Conservation (phyloP, 306 rosid species). For the Casuarina equisetifolia region DNA sequence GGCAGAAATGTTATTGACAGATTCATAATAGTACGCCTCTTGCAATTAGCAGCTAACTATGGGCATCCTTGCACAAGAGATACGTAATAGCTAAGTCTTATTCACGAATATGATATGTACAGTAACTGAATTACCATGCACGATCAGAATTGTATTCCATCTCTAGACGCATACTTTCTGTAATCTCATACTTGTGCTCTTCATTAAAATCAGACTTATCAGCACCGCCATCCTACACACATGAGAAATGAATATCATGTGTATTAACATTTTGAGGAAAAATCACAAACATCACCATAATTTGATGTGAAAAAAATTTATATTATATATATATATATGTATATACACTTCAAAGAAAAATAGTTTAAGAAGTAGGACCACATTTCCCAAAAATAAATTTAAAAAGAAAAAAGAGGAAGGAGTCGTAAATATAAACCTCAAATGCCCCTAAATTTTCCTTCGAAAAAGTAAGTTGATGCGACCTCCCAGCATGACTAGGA, state of each 20-base stretch:
- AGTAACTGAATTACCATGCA: slow-evolving; percentile 70
- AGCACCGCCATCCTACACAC: slow-evolving; percentile 54
- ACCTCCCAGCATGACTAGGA: slow-evolving; percentile 60
- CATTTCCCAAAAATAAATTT: neutral
- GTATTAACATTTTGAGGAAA: neutral
- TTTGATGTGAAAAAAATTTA: neutral
- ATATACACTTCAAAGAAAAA: neutral
- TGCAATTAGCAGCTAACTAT: neutral
- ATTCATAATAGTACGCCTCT: neutral
- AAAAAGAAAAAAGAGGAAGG: neutral
- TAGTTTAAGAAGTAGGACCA: neutral
- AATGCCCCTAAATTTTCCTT: slow-evolving; percentile 43
- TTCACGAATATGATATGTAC: slow-evolving; percentile 1
- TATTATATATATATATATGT: too few relatives aligned
- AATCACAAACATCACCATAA: slow-evolving; percentile 8
- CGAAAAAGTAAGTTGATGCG: slow-evolving; percentile 57
- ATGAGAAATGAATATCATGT: slow-evolving; percentile 20
- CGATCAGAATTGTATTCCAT: slow-evolving; percentile 94
- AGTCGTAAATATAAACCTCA: slow-evolving; percentile 45
- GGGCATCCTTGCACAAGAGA: neutral
- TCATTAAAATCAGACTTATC: slow-evolving; percentile 48
- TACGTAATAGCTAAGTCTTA: neutral
- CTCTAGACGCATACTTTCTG: slow-evolving; percentile 89
- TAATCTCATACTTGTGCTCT: slow-evolving; percentile 69
- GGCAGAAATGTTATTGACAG: slow-evolving; percentile 17